These are phyloP conservation scores for Solanum commersonii DNA, from an alignment of 257 asterid genomes.

Conservation along the genomic window DNA sequence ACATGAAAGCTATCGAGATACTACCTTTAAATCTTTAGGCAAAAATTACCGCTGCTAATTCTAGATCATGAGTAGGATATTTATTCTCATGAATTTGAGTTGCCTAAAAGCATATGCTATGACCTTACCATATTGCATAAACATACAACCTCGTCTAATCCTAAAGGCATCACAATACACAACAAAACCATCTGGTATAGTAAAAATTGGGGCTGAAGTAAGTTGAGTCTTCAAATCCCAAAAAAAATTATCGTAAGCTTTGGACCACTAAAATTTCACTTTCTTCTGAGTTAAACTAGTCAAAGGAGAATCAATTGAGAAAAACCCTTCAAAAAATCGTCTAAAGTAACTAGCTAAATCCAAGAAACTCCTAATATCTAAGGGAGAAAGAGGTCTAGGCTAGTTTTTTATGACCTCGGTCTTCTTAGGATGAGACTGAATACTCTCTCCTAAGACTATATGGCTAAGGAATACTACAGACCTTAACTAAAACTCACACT, in stretches of 20 bases:
- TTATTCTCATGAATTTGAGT: neutral
- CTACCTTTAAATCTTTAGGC: no score
- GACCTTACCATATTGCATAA: neutral
- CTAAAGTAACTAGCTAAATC: neutral
- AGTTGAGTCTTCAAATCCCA: neutral
- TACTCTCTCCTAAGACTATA: neutral
- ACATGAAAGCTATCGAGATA: neutral
- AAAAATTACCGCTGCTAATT: neutral
- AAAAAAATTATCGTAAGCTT: neutral
- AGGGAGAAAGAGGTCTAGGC: neutral
- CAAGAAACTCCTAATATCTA: neutral
- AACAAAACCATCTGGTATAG: neutral
- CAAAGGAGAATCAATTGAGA: neutral
- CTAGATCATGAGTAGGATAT: neutral
- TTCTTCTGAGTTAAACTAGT: neutral
- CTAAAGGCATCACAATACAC: neutral
- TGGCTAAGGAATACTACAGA: neutral
- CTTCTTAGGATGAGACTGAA: neutral
- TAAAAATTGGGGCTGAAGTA: neutral
- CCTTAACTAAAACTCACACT: neutral
- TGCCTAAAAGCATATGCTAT: neutral
- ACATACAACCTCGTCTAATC: neutral
- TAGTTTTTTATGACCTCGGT: no score
- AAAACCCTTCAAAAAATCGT: neutral
- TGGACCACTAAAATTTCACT: neutral